Evolutionary conservation across 2,329 filamentous ascomycete species (phyloP).

Genomic region (Xylariomycetidae sp.): DNA sequence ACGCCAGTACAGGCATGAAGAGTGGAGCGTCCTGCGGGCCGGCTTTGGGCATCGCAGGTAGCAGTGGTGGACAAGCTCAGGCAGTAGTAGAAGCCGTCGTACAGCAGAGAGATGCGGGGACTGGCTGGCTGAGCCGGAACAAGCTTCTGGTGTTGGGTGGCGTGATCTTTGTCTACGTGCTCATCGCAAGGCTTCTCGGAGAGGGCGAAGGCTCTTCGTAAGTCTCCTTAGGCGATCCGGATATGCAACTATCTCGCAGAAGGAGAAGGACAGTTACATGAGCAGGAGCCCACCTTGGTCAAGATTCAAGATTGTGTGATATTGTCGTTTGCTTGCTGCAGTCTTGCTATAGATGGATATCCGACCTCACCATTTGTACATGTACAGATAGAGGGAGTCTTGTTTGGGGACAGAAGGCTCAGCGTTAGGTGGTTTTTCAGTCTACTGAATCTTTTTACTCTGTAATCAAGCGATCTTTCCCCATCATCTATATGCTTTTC

Average conservation of each 20-base stretch:
- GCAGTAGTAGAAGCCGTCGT: constrained; percentile 71
- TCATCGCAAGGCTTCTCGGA: constrained; percentile 71
- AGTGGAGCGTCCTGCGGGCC: constrained; percentile 44
- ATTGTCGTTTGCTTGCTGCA: not conserved
- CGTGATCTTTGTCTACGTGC: constrained; percentile 74
- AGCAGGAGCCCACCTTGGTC: not conserved
- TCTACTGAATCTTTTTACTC: too few species aligned
- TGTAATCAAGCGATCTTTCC: too few species aligned
- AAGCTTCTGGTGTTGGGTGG: constrained; percentile 69
- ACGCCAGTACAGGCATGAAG: constrained; percentile 67
- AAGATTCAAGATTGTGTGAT: not conserved
- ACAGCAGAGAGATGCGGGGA: constrained; percentile 73
- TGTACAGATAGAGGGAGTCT: too few species aligned
- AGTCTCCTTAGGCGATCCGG: not conserved
- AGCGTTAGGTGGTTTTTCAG: too few species aligned
- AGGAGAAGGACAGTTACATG: not conserved
- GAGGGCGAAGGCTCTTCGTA: constrained; percentile 27
- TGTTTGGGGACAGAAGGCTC: too few species aligned
- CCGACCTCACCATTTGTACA: too few species aligned
- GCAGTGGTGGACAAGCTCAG: constrained; percentile 61
- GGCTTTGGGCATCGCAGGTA: constrained; percentile 56
- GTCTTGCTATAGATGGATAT: constrained; percentile 7
- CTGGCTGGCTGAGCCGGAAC: constrained; percentile 77
- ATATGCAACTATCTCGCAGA: not conserved
- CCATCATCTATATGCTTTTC: not conserved